Conservation (phyloP, 75 land plant genomes). For the Pinus albicaulis region DNA sequence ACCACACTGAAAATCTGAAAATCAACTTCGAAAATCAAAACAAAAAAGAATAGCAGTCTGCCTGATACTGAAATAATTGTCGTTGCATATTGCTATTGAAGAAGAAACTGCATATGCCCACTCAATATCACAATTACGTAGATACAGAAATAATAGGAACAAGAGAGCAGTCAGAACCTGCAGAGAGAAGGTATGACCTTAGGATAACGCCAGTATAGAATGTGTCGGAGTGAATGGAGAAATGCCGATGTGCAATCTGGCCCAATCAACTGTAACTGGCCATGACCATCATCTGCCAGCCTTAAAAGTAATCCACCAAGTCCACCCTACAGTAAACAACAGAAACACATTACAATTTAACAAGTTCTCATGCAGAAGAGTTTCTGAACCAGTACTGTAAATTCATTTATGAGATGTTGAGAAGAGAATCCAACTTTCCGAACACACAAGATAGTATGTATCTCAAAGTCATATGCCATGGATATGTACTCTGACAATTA, state of each 20-base stretch:
- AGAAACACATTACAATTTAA: background rate
- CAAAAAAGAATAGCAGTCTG: no score
- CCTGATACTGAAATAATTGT: background rate
- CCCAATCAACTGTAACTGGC: slow-evolving; percentile 28
- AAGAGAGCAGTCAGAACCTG: slow-evolving; percentile 2
- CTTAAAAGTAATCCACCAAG: slow-evolving; percentile 28
- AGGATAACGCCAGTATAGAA: slow-evolving; percentile 32
- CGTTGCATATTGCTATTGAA: background rate
- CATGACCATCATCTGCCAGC: slow-evolving; percentile 36
- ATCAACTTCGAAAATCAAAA: no score
- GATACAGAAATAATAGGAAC: background rate
- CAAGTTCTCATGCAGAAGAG: background rate
- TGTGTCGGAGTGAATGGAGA: slow-evolving; percentile 27
- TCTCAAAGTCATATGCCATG: no score
- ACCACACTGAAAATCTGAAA: no score
- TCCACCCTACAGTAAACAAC: slow-evolving; percentile 20
- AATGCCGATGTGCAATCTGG: slow-evolving; percentile 26
- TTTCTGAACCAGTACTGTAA: background rate
- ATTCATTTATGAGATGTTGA: background rate
- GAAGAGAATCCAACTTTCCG: background rate
- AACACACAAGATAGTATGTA: background rate
- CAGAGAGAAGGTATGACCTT: slow-evolving; percentile 17
- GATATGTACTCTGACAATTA: background rate
- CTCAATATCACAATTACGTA: background rate
- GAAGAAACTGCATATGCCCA: background rate